A percentile compares a stretch with the other conserved stretches of the same genome.
Conservation (phyloP, 1,139 yeast species). For the Pichia kudriavzevii region DNA sequence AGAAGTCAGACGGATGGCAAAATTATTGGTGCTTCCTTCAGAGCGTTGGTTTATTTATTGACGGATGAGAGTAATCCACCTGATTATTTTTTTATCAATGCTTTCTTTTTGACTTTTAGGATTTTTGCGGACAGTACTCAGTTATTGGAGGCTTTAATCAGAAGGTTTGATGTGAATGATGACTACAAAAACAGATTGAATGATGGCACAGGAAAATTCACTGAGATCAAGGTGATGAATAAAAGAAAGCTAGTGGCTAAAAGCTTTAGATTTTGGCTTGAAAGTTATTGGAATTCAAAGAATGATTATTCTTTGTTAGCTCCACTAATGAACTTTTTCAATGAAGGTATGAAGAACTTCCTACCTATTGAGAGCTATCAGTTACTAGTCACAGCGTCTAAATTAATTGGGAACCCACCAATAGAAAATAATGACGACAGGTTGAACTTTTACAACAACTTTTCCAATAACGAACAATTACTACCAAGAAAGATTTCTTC, state of each 20-base stretch:
- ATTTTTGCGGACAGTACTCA: slow-evolving; percentile 65
- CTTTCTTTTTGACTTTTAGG: slow-evolving; percentile 77
- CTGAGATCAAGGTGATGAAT: slow-evolving; percentile 48
- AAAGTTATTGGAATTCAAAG: slow-evolving; percentile 70
- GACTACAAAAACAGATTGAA: slow-evolving; percentile 26
- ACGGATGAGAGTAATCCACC: slow-evolving; percentile 69
- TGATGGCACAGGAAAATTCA: slow-evolving; percentile 32
- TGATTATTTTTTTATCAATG: slow-evolving; percentile 61
- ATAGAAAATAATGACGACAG: slow-evolving; percentile 26
- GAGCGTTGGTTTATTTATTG: slow-evolving; percentile 61
- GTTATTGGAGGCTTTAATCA: slow-evolving; percentile 59
- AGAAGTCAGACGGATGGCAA: slow-evolving; percentile 30
- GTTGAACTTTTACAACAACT: slow-evolving; percentile 25
- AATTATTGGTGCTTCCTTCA: slow-evolving; percentile 71
- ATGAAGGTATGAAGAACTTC: slow-evolving; percentile 53
- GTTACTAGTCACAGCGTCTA: slow-evolving; percentile 56
- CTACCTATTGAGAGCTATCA: slow-evolving; percentile 60
- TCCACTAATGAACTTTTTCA: slow-evolving; percentile 66
- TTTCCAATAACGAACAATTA: slow-evolving; percentile 32
- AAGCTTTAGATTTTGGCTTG: slow-evolving; percentile 76
- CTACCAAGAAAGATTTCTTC: slow-evolving; percentile 37
- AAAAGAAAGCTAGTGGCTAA: slow-evolving; percentile 62
- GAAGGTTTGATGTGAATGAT: slow-evolving; percentile 53
- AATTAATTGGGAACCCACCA: slow-evolving; percentile 32
- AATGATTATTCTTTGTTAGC: slow-evolving; percentile 56